Percentiles rank a stretch among this genome's conserved stretches.
Conservation (phyloP, 148 eudicot species). For the Silene latifolia region DNA sequence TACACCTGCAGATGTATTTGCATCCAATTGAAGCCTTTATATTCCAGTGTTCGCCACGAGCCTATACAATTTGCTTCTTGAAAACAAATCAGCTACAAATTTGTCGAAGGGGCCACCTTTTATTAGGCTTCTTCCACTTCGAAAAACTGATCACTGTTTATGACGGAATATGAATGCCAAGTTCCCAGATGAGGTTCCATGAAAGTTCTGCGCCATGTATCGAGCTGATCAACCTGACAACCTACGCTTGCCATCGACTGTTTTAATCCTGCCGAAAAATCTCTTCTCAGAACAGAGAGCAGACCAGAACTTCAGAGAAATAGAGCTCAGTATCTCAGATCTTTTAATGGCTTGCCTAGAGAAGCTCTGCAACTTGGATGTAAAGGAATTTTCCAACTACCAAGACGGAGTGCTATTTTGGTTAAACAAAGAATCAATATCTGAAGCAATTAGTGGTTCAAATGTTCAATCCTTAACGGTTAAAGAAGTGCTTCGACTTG, state of each 20-base stretch:
- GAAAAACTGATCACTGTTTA: too few species aligned
- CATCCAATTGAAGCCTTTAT: neutral
- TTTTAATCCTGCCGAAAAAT: too few species aligned
- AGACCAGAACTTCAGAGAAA: neutral
- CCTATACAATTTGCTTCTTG: neutral
- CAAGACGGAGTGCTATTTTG: neutral
- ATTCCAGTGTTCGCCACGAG: constrained; percentile 26
- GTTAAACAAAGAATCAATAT: neutral
- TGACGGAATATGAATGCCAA: neutral
- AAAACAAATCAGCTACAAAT: neutral
- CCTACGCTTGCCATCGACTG: neutral
- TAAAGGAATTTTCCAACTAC: neutral
- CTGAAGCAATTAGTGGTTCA: neutral
- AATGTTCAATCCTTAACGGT: neutral
- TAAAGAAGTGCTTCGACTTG: neutral
- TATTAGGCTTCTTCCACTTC: too few species aligned
- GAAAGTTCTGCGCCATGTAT: neutral
- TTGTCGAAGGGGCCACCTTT: neutral
- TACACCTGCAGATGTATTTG: constrained; percentile 3
- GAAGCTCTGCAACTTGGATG: neutral
- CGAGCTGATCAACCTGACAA: neutral
- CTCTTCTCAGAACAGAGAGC: neutral
- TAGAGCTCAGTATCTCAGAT: neutral
- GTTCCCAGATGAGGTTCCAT: neutral
- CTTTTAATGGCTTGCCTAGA: neutral